Evolutionary conservation across 2,329 filamentous ascomycete genomes (phyloP).

Genomic region (Shiraia bambusicola): DNA sequence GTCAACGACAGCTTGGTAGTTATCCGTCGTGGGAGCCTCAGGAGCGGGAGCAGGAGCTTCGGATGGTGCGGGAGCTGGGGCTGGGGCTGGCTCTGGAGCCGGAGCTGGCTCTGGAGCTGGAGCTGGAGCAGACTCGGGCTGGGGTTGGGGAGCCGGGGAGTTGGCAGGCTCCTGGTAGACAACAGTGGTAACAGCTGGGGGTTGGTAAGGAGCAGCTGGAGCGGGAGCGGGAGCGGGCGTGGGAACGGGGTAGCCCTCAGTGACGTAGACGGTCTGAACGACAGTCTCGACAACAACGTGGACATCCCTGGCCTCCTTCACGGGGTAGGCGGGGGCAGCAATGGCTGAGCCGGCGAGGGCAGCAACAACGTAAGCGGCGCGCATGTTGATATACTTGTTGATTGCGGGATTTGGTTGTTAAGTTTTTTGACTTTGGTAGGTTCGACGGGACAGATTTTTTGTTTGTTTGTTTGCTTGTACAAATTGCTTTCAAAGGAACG

Average conservation of each 20-base stretch:
- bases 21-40: slow-evolving; percentile 9
- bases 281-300: slow-evolving; percentile 32
- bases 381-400: slow-evolving; percentile 30
- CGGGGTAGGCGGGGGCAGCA: slow-evolving; percentile 22
- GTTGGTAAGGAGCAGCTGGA: slow-evolving; percentile 3
- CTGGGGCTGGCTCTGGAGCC: slow-evolving; percentile 1
- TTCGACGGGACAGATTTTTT: slow-evolving; percentile 19
- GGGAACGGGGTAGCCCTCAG: slow-evolving; percentile 14
- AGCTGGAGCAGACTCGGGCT: slow-evolving; percentile 4
- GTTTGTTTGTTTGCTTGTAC: slow-evolving; percentile 11
- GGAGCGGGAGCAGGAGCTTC: slow-evolving; percentile 13
- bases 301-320: slow-evolving; percentile 24
- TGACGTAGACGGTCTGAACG: slow-evolving; percentile 28
- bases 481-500: slow-evolving; percentile 22
- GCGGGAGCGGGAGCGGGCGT: slow-evolving; percentile 5
- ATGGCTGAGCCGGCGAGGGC: slow-evolving; percentile 36
- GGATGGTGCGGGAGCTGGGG: slow-evolving; percentile 10
- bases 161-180: slow-evolving; percentile 9
- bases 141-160: slow-evolving; percentile 1
- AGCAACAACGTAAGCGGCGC: slow-evolving; percentile 27
- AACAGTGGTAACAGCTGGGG: slow-evolving; percentile 10
- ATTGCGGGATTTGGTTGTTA: slow-evolving; percentile 12
- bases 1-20: slow-evolving; percentile 32
- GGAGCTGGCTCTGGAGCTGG: slow-evolving; percentile 7
- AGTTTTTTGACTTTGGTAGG: slow-evolving; percentile 16